Base-by-base conservation (phyloP, 2,329 filamentous ascomycete genomes). In the Phialemonium atrogriseum region DNA sequence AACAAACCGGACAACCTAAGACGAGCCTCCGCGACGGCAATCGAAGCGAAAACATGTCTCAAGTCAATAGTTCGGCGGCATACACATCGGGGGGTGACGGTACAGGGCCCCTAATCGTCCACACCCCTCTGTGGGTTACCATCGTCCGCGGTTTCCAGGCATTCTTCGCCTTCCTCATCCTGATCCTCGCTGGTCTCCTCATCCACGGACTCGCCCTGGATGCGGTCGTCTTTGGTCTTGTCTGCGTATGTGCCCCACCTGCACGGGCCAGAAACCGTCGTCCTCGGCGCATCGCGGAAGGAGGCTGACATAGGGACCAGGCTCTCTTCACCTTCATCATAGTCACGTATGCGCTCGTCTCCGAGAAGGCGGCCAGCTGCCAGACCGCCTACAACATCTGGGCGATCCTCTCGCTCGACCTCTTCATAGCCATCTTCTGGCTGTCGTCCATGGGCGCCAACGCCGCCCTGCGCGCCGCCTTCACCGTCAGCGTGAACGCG, bases 351-450 rank as follows among this genome's bases (percentile, higher is more conserved):
- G 33, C 38, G 8, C 28, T 54, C 29, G 34, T 55, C 10, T 30
- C 44, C 11, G 52, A 54, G 27, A 52, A 51, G 33, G 44, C 46
- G 3, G 6, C 33, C 5, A 23, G 36, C 11, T 50, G 48, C 12
- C 43, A 36, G 11, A 18, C 20, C 2, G 42, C 33, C 10, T 55
- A 55, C 44, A 53, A 55, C 39, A 52, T 52, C 39, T 55, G 50
- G 51, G 51, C 52, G 2, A 33, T 51, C 12, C 33, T 55, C 12
- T 31, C 50, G 2, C 46, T 55, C 9, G 51, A 55, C 30, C 30
- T 48, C n/a, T 20, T 51, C 15, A 50, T 55, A 48, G 40, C 41
- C 23, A 40, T 55, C 37, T 43, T 55, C 18, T 55, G 50, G 52
- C 45, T 55, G 5, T 39, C 51, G 3, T 52, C 50, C n/a, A 40